Evolutionary conservation across 2,329 filamentous ascomycete genomes (phyloP).

Genomic region (Fusarium sp.): DNA sequence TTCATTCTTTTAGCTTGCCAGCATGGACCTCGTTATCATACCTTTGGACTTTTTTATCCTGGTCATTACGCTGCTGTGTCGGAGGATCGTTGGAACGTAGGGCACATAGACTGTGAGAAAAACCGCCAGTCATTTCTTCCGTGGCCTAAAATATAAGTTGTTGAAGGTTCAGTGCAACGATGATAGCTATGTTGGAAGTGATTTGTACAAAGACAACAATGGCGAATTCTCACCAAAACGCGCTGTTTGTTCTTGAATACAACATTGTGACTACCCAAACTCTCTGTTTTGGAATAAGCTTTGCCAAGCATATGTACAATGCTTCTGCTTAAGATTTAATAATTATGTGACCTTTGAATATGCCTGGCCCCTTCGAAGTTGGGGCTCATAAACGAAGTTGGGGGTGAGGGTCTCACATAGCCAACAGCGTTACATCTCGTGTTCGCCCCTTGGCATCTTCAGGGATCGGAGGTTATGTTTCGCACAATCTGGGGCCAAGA

Average conservation of each 20-base stretch:
- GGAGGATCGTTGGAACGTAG: constrained; percentile 14
- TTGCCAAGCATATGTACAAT: background rate
- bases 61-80: constrained; percentile 28
- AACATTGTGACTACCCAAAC: background rate
- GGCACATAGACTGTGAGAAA: constrained; percentile 17
- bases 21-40: constrained; percentile 1
- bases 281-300: background rate
- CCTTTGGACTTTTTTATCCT: constrained; percentile 38
- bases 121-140: constrained; percentile 15
- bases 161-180: constrained; percentile 10
- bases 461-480: background rate
- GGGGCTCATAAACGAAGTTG: background rate
- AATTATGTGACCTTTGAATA: background rate
- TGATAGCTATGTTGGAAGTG: constrained; percentile 9
- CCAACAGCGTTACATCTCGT: background rate
- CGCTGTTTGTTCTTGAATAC: constrained; percentile 22
- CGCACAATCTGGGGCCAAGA: background rate
- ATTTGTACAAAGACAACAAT: constrained; percentile 47
- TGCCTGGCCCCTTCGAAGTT: background rate
- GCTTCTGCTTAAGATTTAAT: background rate
- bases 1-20: background rate
- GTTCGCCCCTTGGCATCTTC: background rate
- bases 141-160: constrained; percentile 12
- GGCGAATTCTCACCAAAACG: constrained; percentile 53
- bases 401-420: background rate